Base-by-base conservation (phyloP, 139 green algal genomes). In the Chlamydomonas incerta region DNA sequence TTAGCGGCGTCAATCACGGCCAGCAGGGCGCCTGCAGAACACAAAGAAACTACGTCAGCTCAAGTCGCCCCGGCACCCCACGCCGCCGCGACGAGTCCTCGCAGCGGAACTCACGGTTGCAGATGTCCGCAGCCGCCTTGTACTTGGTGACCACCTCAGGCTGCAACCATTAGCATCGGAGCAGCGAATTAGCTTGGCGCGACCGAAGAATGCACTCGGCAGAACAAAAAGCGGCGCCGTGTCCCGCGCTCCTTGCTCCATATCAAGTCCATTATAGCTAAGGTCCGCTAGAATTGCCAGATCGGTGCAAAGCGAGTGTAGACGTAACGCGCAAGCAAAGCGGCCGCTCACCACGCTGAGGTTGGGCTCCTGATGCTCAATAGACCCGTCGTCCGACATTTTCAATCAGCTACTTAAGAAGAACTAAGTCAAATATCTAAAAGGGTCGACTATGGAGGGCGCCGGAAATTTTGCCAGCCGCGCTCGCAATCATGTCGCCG, bases 141-240 rank as follows among this genome's bases (percentile, higher is more conserved):
- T 99, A 99, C 92, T 99, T 99, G 57, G 97, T 99, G 6, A 99
- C 97, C 23, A 99, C 98, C 86, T 99, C 96, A 34, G 94, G 90
- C 93, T 98, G 94, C 83, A 86, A 3, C 94, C 88, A 69, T 21
- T 81, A 34, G 31, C 33, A 68, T 2, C 20, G 62, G 62, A 68
- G 26, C 2, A 33, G 66, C 66, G 41, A 20, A 63, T 47, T 31
- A 8, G 24, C 14, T 23, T 9, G 50, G 41, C 41, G 41, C 41
- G 41, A 8, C 41, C 6, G 41, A 50, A 50, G 41, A 50, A 50
- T 50, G 41, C 41, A 50, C 41, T 50, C 41, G n/a, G 41, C 41
- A 50, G 41, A 50, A 50, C 41, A 13, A 5, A 13, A 13, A 50
- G 41, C 41, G 41, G 41, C 41, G 41, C 41, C 8, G 41, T 50